Evolutionary conservation across 305 asterid genomes (phyloP), one percentile per base, ranked within the genome.

Genomic region (Fraxinus nigra): DNA sequence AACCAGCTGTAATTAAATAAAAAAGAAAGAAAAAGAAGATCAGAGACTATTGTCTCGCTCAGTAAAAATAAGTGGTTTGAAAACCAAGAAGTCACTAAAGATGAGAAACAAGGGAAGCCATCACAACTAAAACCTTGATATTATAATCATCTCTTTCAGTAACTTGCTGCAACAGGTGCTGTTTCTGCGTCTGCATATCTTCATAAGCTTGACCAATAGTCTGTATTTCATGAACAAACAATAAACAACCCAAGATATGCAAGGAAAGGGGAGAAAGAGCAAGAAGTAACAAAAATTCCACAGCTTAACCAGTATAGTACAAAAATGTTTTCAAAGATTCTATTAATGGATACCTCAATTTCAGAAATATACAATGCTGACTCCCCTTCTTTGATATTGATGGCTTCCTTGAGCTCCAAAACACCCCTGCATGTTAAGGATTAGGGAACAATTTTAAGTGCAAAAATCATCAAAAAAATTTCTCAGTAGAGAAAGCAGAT

Each of bases 161-260:
- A 87, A 94, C 88, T 84, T 87, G 97, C 84, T 89, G 95, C 88
- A 92, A 83, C 86, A 94, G 84, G 82, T 88, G 96, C 87, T 94
- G 98, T 80, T 94, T 93, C 87, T 94, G 98, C 82, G 93, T 87
- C 92, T 92, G 97, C 98, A 94, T 93, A 83, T 94, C 98, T 86
- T 94, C 98, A 73, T 93, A 94, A 80, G 98, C 95, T 91, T 94
- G 98, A 81, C 98, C 98, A 83, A 93, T 92, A 67, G 98, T 95
- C 98, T 95, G 91, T 56, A 77, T 74, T 81, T 24, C 65, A 59
- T 73, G 72, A 13, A 76, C 18, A 77, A 67, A 75, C 72, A 84
- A 67, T 32, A 61, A 78, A 72, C 40, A 85, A 43, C 30, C 13
- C 78, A 81, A 82, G 59, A 72, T 61, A 74, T 65, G 37, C 79